These are phyloP conservation scores for Termitomyces sp. DNA, from an alignment of 768 basidiomycete species.

Conservation along the genomic window DNA sequence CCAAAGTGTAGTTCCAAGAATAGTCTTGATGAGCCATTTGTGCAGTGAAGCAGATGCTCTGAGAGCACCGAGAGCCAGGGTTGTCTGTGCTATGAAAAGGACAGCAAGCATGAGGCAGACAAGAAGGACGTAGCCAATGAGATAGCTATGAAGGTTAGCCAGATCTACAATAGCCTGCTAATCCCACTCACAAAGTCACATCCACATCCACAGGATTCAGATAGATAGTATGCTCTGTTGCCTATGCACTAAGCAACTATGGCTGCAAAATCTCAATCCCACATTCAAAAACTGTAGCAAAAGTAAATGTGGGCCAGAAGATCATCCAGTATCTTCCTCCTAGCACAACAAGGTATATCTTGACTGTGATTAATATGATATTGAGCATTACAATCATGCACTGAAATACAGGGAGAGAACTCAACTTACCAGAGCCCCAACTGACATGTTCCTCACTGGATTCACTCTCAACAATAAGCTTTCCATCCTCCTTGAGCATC, in stretches of 20 bases:
- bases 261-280: slow-evolving; percentile 9
- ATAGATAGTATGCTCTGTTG: slow-evolving; percentile 33
- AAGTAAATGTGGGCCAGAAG: slow-evolving; percentile 30
- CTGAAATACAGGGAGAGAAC: too few species aligned
- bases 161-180: too few species aligned
- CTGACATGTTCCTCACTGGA: slow-evolving; percentile 28
- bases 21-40: slow-evolving; percentile 19
- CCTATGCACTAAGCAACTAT: slow-evolving; percentile 44
- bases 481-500: slow-evolving; percentile 37
- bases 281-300: slow-evolving; percentile 16
- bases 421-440: too few species aligned
- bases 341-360: slow-evolving; percentile 15
- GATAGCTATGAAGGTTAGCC: slow-evolving; percentile 35
- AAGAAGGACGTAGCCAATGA: slow-evolving; percentile 21
- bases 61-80: slow-evolving; percentile 21
- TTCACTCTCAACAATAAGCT: slow-evolving; percentile 63
- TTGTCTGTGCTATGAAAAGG: too few species aligned
- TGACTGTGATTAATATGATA: slow-evolving; percentile 16
- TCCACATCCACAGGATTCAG: slow-evolving; percentile 27
- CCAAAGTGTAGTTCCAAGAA: too few species aligned
- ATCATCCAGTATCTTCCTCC: slow-evolving; percentile 29
- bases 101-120: too few species aligned
- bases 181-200: slow-evolving; percentile 7
- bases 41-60: too few species aligned
- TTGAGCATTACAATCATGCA: too few species aligned